Base-by-base conservation (phyloP, 768 basidiomycete genomes). In the Hypsizygus marmoreus region DNA sequence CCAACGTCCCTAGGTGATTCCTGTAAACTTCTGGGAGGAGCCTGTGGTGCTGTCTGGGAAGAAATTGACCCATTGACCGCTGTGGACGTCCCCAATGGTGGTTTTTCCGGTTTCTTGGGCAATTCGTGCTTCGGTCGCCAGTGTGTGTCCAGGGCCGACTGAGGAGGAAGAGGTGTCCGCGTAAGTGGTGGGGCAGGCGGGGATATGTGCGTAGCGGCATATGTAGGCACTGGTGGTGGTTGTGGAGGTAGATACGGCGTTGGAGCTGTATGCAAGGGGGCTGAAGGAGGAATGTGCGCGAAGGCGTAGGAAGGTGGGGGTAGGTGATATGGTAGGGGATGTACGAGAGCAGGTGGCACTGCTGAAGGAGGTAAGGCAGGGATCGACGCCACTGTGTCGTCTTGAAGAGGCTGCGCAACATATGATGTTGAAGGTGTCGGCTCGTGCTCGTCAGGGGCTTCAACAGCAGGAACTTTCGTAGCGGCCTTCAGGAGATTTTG, bases 121-220 rank as follows among this genome's bases (percentile, higher is more conserved):
- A 49, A 41, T 16, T 53, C 54, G 19, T 43, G 45, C 32, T 46
- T 44, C 3, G 33, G 32, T 19, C 46, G 49, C 55, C 52, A 56
- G 3, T 51, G 52, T n/a, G 43, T 16, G n/a, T 47, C 49, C 10
- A 50, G 41, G 10, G 47, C 17, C 16, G 49, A 51, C 30, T 50
- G 55, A 23, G 55, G 46, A 22, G 30, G 25, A 4, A 50, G 42
- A 14, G 45, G 45, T 13, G 43, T 25, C 11, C 45, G 49, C 16
- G 38, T 26, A 32, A 33, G 9, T 3, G 40, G 36, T 14, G 25
- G 36, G 16, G n/a, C 28, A 12, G 4, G 41, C 14, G 26, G n/a
- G n/a, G n/a, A n/a, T n/a, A n/a, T n/a, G n/a, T n/a, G n/a, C n/a
- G n/a, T n/a, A n/a, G n/a, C n/a, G n/a, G n/a, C n/a, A n/a, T n/a